Percentiles rank a stretch among this genome's conserved stretches.
These are phyloP conservation scores for Ceratocystiopsis sp. DNA, from an alignment of 2,329 filamentous ascomycete species.

Conservation along the genomic window DNA sequence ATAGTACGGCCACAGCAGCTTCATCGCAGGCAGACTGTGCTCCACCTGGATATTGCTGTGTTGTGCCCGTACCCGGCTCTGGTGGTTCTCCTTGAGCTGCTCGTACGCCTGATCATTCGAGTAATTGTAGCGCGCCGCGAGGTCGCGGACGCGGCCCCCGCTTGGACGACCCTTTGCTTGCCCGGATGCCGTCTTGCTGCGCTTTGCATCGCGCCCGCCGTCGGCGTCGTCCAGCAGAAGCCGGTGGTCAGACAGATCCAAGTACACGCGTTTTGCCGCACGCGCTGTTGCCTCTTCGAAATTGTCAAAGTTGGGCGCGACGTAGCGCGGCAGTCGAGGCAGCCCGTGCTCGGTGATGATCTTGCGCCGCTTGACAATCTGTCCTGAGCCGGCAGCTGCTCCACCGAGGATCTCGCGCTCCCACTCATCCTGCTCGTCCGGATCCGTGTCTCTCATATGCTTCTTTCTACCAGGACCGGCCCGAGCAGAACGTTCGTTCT, in stretches of 20 bases:
- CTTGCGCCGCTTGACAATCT: constrained; percentile 38
- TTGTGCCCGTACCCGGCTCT: constrained; percentile 86
- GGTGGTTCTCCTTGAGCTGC: constrained; percentile 87
- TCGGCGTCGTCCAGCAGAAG: constrained; percentile 69
- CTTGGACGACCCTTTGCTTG: constrained; percentile 46
- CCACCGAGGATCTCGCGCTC: constrained; percentile 39
- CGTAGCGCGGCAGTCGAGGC: constrained; percentile 39
- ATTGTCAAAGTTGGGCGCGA: constrained; percentile 60
- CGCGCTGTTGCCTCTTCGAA: constrained; percentile 57
- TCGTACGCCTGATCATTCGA: constrained; percentile 96
- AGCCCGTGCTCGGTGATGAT: constrained; percentile 35
- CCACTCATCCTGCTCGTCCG: constrained; percentile 42
- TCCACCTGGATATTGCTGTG: constrained; percentile 86
- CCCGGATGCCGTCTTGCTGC: constrained; percentile 28
- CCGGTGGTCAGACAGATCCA: constrained; percentile 79
- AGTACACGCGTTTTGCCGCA: constrained; percentile 58
- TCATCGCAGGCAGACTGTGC: constrained; percentile 80
- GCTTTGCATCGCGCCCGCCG: constrained; percentile 43
- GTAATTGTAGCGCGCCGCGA: constrained; percentile 77
- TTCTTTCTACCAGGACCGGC: constrained; percentile 18
- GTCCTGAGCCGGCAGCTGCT: constrained; percentile 21
- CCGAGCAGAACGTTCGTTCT: background rate
- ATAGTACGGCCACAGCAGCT: constrained; percentile 92
- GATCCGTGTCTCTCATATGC: constrained; percentile 19
- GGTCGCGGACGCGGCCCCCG: constrained; percentile 52